A percentile compares a stretch with the other conserved stretches of the same genome.
Conservation (phyloP, 1,284 basidiomycete genomes). For the Rhodotorula sp. region DNA sequence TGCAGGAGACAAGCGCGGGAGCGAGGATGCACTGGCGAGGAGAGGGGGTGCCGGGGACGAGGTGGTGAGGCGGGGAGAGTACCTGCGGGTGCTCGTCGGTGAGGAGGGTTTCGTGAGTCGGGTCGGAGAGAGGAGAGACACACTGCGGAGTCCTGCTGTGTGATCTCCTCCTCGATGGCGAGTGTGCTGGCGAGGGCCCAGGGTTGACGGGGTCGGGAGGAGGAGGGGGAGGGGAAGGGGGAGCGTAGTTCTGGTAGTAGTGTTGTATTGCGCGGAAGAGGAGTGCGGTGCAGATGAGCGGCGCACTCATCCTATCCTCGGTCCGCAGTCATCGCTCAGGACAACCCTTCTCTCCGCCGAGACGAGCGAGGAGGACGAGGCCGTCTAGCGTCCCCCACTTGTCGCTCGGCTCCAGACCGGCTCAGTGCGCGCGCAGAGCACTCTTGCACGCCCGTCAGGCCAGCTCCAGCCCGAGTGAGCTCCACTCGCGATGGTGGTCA, state of each 20-base stretch:
- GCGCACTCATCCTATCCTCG: background rate
- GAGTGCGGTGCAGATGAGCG: slow-evolving; percentile 2
- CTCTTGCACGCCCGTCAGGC: no score
- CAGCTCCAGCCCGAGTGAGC: no score
- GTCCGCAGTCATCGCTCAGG: no score
- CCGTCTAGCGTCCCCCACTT: no score
- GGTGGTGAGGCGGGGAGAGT: background rate
- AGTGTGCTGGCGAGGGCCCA: background rate
- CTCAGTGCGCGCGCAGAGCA: no score
- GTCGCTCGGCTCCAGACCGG: no score
- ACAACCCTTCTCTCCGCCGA: no score
- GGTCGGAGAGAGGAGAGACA: background rate
- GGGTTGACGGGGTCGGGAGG: background rate
- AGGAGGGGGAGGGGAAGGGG: background rate
- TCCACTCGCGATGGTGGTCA: background rate
- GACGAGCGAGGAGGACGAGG: no score
- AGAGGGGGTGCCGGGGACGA: background rate
- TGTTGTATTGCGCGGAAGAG: background rate
- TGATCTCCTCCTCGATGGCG: background rate
- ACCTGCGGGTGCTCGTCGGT: background rate
- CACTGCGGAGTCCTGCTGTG: background rate
- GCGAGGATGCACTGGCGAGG: background rate
- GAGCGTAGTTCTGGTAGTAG: background rate
- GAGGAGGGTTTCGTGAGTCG: background rate
- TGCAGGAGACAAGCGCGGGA: background rate